A percentile compares a stretch with the other conserved stretches of the same genome.
Conservation (phyloP, 257 asterid genomes). For the Buddleja alternifolia region DNA sequence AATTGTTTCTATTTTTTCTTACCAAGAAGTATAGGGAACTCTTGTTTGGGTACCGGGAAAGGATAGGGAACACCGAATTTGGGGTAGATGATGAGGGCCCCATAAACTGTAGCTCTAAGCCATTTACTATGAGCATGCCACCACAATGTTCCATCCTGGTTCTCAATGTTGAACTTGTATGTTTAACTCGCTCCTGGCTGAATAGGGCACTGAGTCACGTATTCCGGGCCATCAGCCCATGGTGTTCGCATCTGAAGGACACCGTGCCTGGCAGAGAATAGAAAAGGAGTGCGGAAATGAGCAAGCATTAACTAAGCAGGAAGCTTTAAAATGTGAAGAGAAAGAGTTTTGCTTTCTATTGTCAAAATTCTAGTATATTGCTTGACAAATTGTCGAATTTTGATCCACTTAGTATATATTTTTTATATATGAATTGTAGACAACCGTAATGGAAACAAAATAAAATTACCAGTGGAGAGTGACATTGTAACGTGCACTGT, state of each 20-base stretch:
- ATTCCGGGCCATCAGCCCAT: conserved; percentile 79
- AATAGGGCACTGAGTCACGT: conserved; percentile 74
- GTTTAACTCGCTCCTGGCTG: conserved; percentile 65
- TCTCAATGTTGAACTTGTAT: conserved; percentile 54
- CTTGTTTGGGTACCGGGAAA: conserved; percentile 44
- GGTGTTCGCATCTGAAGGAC: conserved; percentile 63
- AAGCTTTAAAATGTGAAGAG: too few relatives aligned
- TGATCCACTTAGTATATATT: neutral
- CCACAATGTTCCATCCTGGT: conserved; percentile 75
- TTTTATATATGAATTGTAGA: neutral
- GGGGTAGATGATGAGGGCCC: conserved; percentile 58
- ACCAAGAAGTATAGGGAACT: conserved; percentile 64
- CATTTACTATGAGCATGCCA: conserved; percentile 76
- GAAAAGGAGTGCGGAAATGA: neutral
- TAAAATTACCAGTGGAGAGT: conserved; percentile 66
- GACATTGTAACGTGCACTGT: conserved; percentile 63
- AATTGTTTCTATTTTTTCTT: neutral
- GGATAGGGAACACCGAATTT: conserved; percentile 53
- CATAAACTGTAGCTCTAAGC: conserved; percentile 70
- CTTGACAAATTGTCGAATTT: too few relatives aligned
- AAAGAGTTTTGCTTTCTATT: too few relatives aligned
- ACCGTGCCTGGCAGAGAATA: conserved; percentile 52
- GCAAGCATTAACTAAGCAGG: too few relatives aligned
- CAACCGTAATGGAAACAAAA: neutral
- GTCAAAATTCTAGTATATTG: too few relatives aligned